Evolutionary conservation across 345 rosid species (phyloP), one percentile per base, ranked within the genome.

Genomic region (Rhodamnia argentea): DNA sequence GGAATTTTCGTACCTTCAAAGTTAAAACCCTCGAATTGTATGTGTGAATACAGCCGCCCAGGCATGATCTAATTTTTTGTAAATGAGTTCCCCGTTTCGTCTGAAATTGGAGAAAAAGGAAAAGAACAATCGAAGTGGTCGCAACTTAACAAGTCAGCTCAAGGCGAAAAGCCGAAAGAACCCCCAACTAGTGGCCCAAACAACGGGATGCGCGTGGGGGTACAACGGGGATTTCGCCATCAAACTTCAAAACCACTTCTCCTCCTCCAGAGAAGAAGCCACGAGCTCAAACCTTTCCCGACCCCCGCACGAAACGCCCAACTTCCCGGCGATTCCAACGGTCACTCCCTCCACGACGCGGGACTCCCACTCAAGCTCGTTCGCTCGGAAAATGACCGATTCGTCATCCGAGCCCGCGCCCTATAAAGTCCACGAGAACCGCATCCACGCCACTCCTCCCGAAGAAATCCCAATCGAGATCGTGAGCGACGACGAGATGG

Each of bases 401-500:
- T 91, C 92, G 83, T 40, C 86, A 84, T 60, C 89, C 86, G 88
- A 82, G 85, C 53, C 88, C 87, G 76, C 81, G 84, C 84, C 91
- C 88, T 83, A 87, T 22, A 87, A 83, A 89, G 83, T 27, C 26
- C 82, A 47, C 56, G 87, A 85, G 62, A 53, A 16, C 88, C 86
- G 76, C 83, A 29, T 52, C 82, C 84, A 86, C 86, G 3, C 84
- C 52, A 85, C n/a, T 86, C 55, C 51, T 40, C 5, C 58, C 26
- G 89, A 90, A 32, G 91, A 87, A 7, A 92, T 96, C 93, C 93
- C 94, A 87, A 90, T 94, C 89, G 98, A 95, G 93, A 86, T 94
- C 91, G 91, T 96, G 85, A 91, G 90, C 84, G 98, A 96, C 56
- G 96, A 95, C 90, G 99, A 96, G 90, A 96, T 96, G 99, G 97